Evolutionary conservation across 345 rosid genomes (phyloP), one percentile per base, ranked within the genome.

Genomic region (Pugionium cornutum): DNA sequence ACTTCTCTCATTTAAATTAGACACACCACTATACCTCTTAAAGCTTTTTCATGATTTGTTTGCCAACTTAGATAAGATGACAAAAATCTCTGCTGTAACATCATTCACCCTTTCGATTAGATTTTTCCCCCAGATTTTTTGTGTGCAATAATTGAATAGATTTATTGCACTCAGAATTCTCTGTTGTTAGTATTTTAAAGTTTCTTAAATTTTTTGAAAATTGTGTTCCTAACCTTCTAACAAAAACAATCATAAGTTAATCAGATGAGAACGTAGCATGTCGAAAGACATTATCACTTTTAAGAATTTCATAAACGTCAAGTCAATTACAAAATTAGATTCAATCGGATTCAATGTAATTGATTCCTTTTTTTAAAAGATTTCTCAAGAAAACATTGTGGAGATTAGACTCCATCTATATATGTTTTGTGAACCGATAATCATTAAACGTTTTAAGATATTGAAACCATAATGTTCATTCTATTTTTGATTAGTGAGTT

Each of bases 1-100:
- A 66, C 77, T 73, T 73, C 72, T 73, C 72, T 66, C 72, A 37
- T 73, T 66, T 36, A 66, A 60, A 73, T 73, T 73, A 73, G 77
- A 73, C 77, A 73, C 18, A 67, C 66, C 67, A 59, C 72, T 59
- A 58, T 53, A 59, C 67, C 66, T 66, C 40, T 73, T 67, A 4
- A 46, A 53, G 53, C 73, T 62, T 67, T 72, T 73, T 60, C 68
- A 60, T 73, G 63, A 67, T 73, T 73, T 67, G 68, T 44, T 66
- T 73, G 48, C 73, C 58, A 60, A 53, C 72, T 73, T 67, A 53
- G 56, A 66, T 73, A 67, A 44, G 72, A 66, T 66, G 73, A 47
- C 77, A 73, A 66, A 44, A 11, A 34, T 43, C 66, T 58, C 66
- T 65, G 71, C 61, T 58, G 70, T 72, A 65, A 65, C 61, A 72